phyloP scores from a whole-genome alignment of 768 basidiomycete genomes.

The Cyathus striatus region DNA sequence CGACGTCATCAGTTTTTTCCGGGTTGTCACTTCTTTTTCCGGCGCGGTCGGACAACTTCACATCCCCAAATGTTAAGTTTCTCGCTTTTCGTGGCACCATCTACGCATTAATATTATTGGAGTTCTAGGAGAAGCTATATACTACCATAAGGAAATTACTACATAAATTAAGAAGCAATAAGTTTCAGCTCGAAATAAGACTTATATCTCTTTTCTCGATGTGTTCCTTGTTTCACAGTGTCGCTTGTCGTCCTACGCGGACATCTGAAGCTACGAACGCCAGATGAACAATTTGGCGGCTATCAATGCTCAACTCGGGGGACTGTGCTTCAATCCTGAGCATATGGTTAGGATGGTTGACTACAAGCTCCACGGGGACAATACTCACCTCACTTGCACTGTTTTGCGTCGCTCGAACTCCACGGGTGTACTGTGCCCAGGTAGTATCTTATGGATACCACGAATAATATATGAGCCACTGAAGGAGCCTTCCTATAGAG shows the following conservation, averaged over 20 bases:
- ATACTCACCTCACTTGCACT: slow-evolving; percentile 42
- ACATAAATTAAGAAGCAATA: too few relatives aligned
- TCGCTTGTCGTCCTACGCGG: slow-evolving; percentile 20
- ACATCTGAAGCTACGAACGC: slow-evolving; percentile 46
- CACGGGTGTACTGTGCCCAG: slow-evolving; percentile 23
- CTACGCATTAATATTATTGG: too few relatives aligned
- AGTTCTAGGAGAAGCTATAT: too few relatives aligned
- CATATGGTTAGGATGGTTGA: neutral
- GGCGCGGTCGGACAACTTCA: too few relatives aligned
- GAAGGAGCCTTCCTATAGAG: slow-evolving; percentile 38
- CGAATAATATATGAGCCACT: slow-evolving; percentile 47
- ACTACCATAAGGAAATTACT: too few relatives aligned
- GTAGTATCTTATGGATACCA: slow-evolving; percentile 35
- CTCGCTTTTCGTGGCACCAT: too few relatives aligned
- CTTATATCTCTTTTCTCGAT: too few relatives aligned
- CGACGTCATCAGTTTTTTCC: too few relatives aligned
- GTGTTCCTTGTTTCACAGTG: too few relatives aligned
- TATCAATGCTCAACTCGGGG: slow-evolving; percentile 21
- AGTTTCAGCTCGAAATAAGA: too few relatives aligned
- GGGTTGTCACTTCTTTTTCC: too few relatives aligned
- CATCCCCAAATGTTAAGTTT: too few relatives aligned
- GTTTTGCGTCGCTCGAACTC: slow-evolving; percentile 46
- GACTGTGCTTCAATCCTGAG: slow-evolving; percentile 17
- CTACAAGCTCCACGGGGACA: neutral
- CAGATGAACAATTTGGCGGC: slow-evolving; percentile 42